Percentiles rank a stretch among this genome's conserved stretches.
phyloP scores from a whole-genome alignment of 2,329 filamentous ascomycete species.

The Coniochaeta sp. region DNA sequence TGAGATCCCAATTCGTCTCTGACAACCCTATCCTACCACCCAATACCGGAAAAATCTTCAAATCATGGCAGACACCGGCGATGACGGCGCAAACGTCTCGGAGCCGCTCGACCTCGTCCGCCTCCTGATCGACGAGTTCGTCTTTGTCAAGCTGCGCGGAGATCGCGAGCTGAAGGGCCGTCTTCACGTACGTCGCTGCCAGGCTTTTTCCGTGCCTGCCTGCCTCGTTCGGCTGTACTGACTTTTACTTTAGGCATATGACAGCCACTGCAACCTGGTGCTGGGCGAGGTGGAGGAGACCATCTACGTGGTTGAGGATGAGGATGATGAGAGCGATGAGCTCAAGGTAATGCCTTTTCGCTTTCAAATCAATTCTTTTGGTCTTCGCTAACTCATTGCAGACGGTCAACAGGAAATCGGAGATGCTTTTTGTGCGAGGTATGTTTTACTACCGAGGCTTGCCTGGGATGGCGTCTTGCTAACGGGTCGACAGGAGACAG shows the following conservation, averaged over 20 bases:
- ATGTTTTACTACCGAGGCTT: conserved; percentile 8
- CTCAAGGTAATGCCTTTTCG: conserved; percentile 50
- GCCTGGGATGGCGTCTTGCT: not conserved
- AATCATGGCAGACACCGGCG: conserved; percentile 77
- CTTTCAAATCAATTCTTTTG: not conserved
- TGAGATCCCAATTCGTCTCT: too few species aligned
- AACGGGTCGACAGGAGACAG: conserved; percentile 16
- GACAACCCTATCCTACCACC: not conserved
- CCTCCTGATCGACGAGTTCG: conserved; percentile 87
- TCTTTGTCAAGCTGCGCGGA: conserved; percentile 94
- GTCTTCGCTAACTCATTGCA: conserved; percentile 25
- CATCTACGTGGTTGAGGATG: conserved; percentile 86
- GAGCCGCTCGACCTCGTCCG: conserved; percentile 95
- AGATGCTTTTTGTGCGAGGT: conserved; percentile 99
- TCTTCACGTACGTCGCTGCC: conserved; percentile 65
- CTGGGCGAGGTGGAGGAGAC: conserved; percentile 96
- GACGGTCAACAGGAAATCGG: conserved; percentile 94
- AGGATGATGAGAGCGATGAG: conserved; percentile 70
- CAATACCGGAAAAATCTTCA: conserved; percentile 34
- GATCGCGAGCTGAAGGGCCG: conserved; percentile 93
- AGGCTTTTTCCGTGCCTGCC: too few species aligned
- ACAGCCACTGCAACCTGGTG: conserved; percentile 96
- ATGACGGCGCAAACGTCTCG: conserved; percentile 64
- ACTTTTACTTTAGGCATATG: conserved; percentile 65
- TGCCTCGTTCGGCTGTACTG: not conserved